These are phyloP conservation scores for Dendryphion nanum DNA, from an alignment of 2,329 filamentous ascomycete species.

Conservation along the genomic window DNA sequence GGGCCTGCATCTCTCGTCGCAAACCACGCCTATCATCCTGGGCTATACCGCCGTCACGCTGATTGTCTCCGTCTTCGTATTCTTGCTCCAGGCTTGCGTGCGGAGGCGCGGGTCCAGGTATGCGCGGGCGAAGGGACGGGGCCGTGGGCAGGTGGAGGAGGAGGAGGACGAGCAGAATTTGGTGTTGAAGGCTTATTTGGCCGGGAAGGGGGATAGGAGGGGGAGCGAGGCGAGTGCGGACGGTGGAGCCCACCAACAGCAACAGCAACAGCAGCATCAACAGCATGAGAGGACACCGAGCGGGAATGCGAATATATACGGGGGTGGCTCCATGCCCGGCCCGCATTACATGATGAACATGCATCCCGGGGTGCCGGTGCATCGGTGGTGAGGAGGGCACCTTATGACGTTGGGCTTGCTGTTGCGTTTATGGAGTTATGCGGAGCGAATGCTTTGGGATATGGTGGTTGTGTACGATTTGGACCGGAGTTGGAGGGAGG, in stretches of 20 bases:
- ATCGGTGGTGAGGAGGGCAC: slow-evolving; percentile 8
- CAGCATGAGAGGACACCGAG: slow-evolving; percentile 13
- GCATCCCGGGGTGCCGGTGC: slow-evolving; percentile 38
- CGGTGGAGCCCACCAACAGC: neutral
- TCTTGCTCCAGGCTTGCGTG: slow-evolving; percentile 22
- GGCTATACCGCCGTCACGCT: slow-evolving; percentile 28
- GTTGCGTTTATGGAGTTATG: too few relatives aligned
- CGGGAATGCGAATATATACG: slow-evolving; percentile 17
- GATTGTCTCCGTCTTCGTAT: slow-evolving; percentile 19
- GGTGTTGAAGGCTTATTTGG: slow-evolving; percentile 17
- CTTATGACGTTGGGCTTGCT: too few relatives aligned
- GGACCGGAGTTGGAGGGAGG: too few relatives aligned
- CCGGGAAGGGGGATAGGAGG: slow-evolving; percentile 6
- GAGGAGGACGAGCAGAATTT: slow-evolving; percentile 23
- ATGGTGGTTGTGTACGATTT: too few relatives aligned
- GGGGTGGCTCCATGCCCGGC: slow-evolving; percentile 34
- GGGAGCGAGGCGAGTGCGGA: slow-evolving; percentile 1
- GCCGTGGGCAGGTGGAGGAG: neutral
- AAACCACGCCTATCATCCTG: slow-evolving; percentile 22
- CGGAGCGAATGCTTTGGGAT: too few relatives aligned
- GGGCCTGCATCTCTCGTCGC: slow-evolving; percentile 27
- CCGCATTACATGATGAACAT: slow-evolving; percentile 39
- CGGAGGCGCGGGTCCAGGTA: slow-evolving; percentile 25
- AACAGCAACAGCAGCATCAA: too few relatives aligned
- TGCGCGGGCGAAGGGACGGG: slow-evolving; percentile 13